Evolutionary conservation across 2,329 filamentous ascomycete genomes (phyloP), one percentile per base, ranked within the genome.

Genomic region (Aulographum hederae): DNA sequence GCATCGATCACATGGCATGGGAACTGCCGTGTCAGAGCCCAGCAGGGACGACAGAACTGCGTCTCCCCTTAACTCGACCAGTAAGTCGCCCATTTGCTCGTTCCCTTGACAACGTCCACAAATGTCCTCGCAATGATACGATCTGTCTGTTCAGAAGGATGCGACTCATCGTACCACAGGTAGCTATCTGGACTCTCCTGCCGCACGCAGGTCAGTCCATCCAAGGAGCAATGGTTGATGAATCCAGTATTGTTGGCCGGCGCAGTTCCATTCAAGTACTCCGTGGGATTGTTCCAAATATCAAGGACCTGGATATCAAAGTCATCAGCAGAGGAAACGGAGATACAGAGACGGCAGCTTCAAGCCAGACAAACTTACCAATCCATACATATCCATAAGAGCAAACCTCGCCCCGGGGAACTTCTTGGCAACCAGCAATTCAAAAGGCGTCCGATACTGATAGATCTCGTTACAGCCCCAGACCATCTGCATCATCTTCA

Each of bases 111-210:
- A 1, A 72, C 60, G 19, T 60, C 56, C 3, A 67, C 51, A 46
- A 74, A 73, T 34, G 67, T 61, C 36, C 51, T 53, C 13, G 67
- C 70, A 32, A 74, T 59, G 26, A 63, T 55, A 43, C 65, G 54
- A 50, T 69, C 64, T 5, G 73, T 65, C 51, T 69, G 67, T 51
- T 72, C 63, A 19, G 70, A 73, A 0, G 77, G 76, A 54, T 86
- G 79, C 45, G 85, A 48, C 45, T 73, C 67, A 51, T 86, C 78
- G 42, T 63, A 78, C 75, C 78, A 85, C 47, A 81, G 40, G 46
- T 68, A 85, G 29, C 65, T 70, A 40, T 76, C 67, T 19, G 58
- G 49, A 21, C 58, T 56, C n/a, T n/a, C n/a, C 21, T 25, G 21
- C 8, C 8, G 8, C 21, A n/a, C n/a, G 21, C 21, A 25, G n/a